phyloP scores from a whole-genome alignment of 805 yeast genomes.

The Ogataea paraovalis region DNA sequence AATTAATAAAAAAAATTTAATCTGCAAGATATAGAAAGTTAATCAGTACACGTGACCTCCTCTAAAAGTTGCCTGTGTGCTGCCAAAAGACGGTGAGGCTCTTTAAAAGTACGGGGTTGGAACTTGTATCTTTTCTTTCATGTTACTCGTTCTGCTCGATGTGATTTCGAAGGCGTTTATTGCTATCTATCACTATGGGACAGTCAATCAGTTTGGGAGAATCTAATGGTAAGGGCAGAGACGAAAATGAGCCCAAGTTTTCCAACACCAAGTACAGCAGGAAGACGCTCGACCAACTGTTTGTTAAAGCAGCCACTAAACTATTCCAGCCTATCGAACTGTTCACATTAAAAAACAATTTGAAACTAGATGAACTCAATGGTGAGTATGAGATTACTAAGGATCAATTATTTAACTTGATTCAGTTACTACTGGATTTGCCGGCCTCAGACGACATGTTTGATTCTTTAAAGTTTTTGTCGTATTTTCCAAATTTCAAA shows the following conservation, averaged over 20 bases:
- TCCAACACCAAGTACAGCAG: constrained; percentile 15
- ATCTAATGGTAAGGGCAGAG: neutral
- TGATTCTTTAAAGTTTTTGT: constrained; percentile 37
- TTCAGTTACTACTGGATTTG: constrained; percentile 35
- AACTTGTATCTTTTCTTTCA: too few species aligned
- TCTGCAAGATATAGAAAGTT: too few species aligned
- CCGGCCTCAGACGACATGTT: constrained; percentile 35
- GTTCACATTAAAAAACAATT: constrained; percentile 19
- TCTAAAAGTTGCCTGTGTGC: too few species aligned
- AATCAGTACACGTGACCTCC: too few species aligned
- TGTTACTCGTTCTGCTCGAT: neutral
- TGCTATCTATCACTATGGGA: constrained; percentile 16
- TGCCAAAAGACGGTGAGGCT: too few species aligned
- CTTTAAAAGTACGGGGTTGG: neutral
- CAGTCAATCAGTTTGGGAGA: constrained; percentile 15
- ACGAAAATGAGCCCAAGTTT: constrained; percentile 4
- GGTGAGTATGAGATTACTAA: constrained; percentile 24
- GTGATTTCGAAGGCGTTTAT: too few species aligned
- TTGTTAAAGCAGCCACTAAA: constrained; percentile 15
- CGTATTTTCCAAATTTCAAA: constrained; percentile 22
- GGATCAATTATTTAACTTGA: constrained; percentile 23
- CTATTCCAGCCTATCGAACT: constrained; percentile 24
- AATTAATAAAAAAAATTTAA: neutral
- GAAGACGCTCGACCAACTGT: constrained; percentile 13
- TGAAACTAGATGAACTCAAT: constrained; percentile 19